These are phyloP conservation scores for Gentiana straminea DNA, from an alignment of 257 asterid genomes.

Conservation along the genomic window DNA sequence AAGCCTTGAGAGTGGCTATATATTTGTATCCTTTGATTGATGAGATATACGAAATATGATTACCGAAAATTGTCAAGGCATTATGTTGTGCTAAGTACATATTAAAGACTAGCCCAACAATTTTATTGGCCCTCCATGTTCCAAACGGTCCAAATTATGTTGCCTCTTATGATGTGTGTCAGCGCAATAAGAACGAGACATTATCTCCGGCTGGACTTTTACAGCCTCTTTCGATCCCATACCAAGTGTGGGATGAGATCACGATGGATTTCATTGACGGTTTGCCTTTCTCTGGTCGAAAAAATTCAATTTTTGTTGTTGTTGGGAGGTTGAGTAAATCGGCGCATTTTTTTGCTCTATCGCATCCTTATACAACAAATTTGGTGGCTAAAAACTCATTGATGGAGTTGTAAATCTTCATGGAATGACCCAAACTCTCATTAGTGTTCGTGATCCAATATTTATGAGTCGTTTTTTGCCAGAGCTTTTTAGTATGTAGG, in stretches of 20 bases:
- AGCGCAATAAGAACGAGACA: too few relatives aligned
- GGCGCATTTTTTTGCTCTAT: neutral
- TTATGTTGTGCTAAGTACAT: too few relatives aligned
- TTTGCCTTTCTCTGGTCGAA: neutral
- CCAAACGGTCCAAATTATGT: too few relatives aligned
- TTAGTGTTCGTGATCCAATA: neutral
- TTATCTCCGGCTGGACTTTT: neutral
- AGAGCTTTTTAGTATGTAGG: neutral
- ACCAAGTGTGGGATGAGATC: neutral
- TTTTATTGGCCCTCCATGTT: too few relatives aligned
- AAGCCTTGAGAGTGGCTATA: too few relatives aligned
- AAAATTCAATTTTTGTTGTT: neutral
- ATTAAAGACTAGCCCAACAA: too few relatives aligned
- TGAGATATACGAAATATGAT: too few relatives aligned
- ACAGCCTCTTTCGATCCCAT: conserved; percentile 1
- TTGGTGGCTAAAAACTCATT: neutral
- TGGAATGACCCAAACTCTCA: conserved; percentile 1
- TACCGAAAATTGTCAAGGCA: too few relatives aligned
- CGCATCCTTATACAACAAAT: neutral
- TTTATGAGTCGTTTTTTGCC: conserved; percentile 2
- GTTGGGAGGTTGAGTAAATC: conserved; percentile 4
- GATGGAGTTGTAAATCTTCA: neutral
- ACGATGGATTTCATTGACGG: neutral
- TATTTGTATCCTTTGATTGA: too few relatives aligned
- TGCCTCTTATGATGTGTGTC: too few relatives aligned